These are phyloP conservation scores for Fusarium musae DNA, from an alignment of 2,329 filamentous ascomycete genomes.

Conservation along the genomic window DNA sequence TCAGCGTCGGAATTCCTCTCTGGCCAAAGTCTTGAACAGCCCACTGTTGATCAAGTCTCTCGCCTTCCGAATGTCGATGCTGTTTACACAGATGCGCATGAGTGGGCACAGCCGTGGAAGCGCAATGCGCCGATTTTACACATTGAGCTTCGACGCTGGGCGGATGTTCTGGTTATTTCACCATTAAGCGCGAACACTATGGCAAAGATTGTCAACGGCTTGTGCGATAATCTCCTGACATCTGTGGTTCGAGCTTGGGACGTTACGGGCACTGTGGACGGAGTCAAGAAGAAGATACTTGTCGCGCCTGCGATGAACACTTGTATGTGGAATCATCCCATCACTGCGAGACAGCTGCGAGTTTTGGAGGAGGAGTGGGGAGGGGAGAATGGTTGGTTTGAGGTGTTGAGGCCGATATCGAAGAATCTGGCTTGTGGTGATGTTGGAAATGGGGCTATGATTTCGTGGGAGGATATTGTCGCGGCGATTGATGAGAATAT, in stretches of 20 bases:
- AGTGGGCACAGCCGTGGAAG: constrained; percentile 83
- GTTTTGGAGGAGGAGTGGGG: constrained; percentile 82
- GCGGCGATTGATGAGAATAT: constrained; percentile 67
- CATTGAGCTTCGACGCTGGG: constrained; percentile 85
- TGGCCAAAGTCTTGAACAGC: constrained; percentile 82
- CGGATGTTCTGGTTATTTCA: constrained; percentile 81
- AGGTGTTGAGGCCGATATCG: constrained; percentile 76
- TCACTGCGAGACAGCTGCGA: constrained; percentile 78
- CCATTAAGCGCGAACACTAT: constrained; percentile 87
- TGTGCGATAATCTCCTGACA: constrained; percentile 81
- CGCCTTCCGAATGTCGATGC: constrained; percentile 78
- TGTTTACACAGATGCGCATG: constrained; percentile 85
- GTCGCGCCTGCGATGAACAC: constrained; percentile 90
- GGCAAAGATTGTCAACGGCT: constrained; percentile 83
- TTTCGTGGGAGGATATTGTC: constrained; percentile 81
- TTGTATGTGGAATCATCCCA: constrained; percentile 88
- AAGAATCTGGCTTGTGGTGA: constrained; percentile 89
- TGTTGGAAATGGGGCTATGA: constrained; percentile 84
- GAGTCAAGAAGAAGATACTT: constrained; percentile 72
- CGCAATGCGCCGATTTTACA: constrained; percentile 85
- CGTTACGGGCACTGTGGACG: constrained; percentile 70
- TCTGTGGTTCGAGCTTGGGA: constrained; percentile 89
- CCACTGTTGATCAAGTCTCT: constrained; percentile 68
- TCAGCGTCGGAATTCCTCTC: constrained; percentile 80
- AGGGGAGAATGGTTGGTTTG: constrained; percentile 60